These are phyloP conservation scores for Neolentinus lepideus DNA, from an alignment of 1,284 basidiomycete genomes.

Conservation along the genomic window DNA sequence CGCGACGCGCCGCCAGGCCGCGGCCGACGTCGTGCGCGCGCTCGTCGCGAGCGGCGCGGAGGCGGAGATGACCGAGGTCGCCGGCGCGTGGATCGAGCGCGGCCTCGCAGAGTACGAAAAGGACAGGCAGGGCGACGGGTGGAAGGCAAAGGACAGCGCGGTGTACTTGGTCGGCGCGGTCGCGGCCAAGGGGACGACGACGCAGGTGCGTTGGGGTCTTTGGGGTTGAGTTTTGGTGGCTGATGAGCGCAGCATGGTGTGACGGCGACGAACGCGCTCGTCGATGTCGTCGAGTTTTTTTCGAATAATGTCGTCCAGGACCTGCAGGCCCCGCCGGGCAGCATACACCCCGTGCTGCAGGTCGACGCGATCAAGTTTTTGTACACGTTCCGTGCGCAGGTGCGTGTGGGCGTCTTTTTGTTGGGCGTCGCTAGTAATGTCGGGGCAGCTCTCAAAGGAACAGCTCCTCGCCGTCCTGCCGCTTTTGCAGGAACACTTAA, in stretches of 20 bases:
- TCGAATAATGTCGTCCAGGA: conserved; percentile 88
- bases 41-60: conserved; percentile 79
- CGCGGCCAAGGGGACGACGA: conserved; percentile 83
- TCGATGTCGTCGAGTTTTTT: conserved; percentile 96
- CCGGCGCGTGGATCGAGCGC: conserved; percentile 74
- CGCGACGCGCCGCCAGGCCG: conserved; percentile 84
- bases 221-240: background rate
- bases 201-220: conserved; percentile 42
- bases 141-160: conserved; percentile 96
- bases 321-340: conserved; percentile 63
- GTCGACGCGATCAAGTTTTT: conserved; percentile 95
- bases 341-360: conserved; percentile 85
- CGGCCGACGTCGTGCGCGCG: conserved; percentile 87
- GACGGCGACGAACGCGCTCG: conserved; percentile 86
- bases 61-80: conserved; percentile 77
- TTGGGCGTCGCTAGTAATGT: background rate
- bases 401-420: no score
- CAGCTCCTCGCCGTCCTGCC: conserved; percentile 92
- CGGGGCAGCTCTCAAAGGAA: conserved; percentile 78
- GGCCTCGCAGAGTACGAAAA: conserved; percentile 59
- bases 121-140: conserved; percentile 59
- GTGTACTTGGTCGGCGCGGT: conserved; percentile 91
- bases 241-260: conserved; percentile 67
- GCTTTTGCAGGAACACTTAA: conserved; percentile 79
- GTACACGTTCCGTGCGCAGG: conserved; percentile 93